Evolutionary conservation across 306 rosid genomes (phyloP), one percentile per base, ranked within the genome.

Genomic region (Nissolia schottii): DNA sequence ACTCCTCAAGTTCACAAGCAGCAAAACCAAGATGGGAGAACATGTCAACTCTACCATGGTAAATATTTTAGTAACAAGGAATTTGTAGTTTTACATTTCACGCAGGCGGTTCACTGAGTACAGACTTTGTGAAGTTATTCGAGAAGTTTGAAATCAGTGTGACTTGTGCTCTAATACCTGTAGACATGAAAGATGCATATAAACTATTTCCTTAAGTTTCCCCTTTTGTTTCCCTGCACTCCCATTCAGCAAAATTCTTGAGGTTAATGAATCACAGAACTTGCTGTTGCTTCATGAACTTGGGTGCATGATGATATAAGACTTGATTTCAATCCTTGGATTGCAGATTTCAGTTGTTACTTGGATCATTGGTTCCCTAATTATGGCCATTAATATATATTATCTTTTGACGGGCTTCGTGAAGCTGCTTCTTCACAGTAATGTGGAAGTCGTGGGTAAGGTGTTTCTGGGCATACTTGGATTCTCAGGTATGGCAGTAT

Each of bases 1-100:
- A 15, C 99, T 94, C 74, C 92, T 94, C 81, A 94, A 94, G 85
- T 94, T 94, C 79, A 91, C 96, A 23, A 91, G 96, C 81, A 75
- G 96, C 79, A 64, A 86, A 83, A 82, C 87, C 70, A 94, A 91
- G 93, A 94, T 94, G 99, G 99, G 99, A 10, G 28, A 41, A 18
- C 59, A 88, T 64, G 99, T 74, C 78, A 94, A 94, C 87, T 87
- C 96, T n/a, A 73, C 16, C 38, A 45, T 5, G 86, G 99, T 94
- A 82, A 78, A 50, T 64, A 54, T 58, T 76, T 49, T 60, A 19
- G 8, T 35, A 28, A 31, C 40, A 29, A 27, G 49, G 46, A 20
- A 73, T 32, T 37, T 68, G 27, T 14, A 16, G 7, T 41, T 41
- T 22, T 55, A 68, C 46, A 66, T 59, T 31, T 9, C 53, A 31